Conservation (phyloP, 306 rosid species). For the Cucumis sativus region DNA sequence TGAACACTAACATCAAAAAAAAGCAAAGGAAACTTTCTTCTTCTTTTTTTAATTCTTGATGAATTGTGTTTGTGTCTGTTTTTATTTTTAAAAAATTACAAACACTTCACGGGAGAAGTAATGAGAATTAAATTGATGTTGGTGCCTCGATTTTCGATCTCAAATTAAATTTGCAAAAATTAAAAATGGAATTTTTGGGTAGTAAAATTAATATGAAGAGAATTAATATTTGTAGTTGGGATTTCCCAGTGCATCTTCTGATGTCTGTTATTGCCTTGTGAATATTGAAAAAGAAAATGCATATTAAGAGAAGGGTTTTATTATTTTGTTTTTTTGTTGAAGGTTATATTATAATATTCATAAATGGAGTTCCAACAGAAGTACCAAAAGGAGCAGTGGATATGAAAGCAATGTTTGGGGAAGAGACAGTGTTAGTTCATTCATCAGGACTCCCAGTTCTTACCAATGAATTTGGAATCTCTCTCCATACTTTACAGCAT, state of each 20-base stretch:
- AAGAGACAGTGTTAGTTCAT: slow-evolving; percentile 57
- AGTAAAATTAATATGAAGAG: too few species aligned
- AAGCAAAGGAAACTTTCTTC: background rate
- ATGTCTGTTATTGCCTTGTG: too few species aligned
- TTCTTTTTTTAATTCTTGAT: background rate
- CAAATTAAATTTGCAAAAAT: background rate
- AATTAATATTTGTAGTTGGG: too few species aligned
- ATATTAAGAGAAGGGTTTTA: background rate
- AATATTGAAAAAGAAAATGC: background rate
- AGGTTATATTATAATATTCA: slow-evolving; percentile 61
- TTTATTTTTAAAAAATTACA: too few species aligned
- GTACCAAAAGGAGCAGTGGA: slow-evolving; percentile 57
- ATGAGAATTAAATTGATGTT: background rate
- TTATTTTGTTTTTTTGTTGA: background rate
- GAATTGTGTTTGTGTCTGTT: background rate
- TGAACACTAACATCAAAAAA: background rate
- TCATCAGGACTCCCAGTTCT: slow-evolving; percentile 66
- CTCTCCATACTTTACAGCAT: slow-evolving; percentile 49
- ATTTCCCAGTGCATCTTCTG: too few species aligned
- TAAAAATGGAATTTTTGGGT: background rate
- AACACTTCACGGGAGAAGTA: background rate
- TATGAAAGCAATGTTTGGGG: slow-evolving; percentile 50
- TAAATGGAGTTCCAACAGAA: slow-evolving; percentile 75
- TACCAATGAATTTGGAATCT: slow-evolving; percentile 58
- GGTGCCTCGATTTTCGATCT: background rate